These are phyloP conservation scores for Zoysia pacifica DNA, from an alignment of 176 grass and related monocot genomes.

Conservation along the genomic window DNA sequence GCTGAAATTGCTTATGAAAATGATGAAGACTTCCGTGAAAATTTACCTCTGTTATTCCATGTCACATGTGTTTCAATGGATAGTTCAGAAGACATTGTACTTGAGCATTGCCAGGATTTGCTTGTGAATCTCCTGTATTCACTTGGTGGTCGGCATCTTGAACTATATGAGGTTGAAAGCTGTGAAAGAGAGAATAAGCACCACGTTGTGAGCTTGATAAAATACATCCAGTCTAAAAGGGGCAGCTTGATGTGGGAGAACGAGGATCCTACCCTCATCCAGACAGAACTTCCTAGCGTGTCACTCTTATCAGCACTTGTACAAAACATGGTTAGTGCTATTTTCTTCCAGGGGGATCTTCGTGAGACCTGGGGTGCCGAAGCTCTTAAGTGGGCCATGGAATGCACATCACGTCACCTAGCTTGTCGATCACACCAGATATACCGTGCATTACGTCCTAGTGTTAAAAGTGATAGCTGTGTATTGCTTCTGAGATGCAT, in stretches of 20 bases:
- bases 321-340: conserved; percentile 95
- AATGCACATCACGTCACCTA: conserved; percentile 89
- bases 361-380: conserved; percentile 94
- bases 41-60: conserved; percentile 93
- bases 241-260: conserved; percentile 99
- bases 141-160: conserved; percentile 88
- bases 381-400: conserved; percentile 98
- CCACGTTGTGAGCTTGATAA: conserved; percentile 92
- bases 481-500: conserved; percentile 90
- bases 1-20: conserved; percentile 99
- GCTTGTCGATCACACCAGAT: conserved; percentile 95
- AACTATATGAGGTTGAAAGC: conserved; percentile 90
- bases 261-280: conserved; percentile 81
- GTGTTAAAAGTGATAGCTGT: conserved; percentile 90
- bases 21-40: conserved; percentile 97
- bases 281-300: conserved; percentile 76
- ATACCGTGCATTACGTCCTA: conserved; percentile 85
- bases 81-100: conserved; percentile 98
- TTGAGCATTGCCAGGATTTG: conserved; percentile 95
- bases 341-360: conserved; percentile 98
- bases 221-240: conserved; percentile 97
- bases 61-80: conserved; percentile 99
- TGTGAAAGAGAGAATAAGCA: conserved; percentile 93
- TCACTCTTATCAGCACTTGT: conserved; percentile 89
- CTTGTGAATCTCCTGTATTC: conserved; percentile 97